These are phyloP conservation scores for Wolfiporia cocos DNA, from an alignment of 1,284 basidiomycete genomes.

Conservation along the genomic window DNA sequence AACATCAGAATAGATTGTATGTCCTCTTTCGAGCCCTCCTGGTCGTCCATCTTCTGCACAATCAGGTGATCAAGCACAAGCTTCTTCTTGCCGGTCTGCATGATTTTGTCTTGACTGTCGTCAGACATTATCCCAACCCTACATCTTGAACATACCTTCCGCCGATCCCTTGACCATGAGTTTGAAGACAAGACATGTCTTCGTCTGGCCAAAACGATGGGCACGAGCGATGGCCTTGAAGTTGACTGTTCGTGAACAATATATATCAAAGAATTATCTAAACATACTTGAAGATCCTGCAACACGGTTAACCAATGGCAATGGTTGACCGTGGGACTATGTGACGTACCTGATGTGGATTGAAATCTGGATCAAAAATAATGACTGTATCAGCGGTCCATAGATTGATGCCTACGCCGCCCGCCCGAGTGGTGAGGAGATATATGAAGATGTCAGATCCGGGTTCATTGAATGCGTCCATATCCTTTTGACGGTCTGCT, in stretches of 20 bases:
- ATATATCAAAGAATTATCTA: conserved; percentile 7
- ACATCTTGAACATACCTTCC: conserved; percentile 52
- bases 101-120: conserved; percentile 65
- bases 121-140: background rate
- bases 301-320: background rate
- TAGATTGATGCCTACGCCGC: conserved; percentile 94
- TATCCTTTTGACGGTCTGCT: conserved; percentile 83
- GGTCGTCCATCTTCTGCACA: conserved; percentile 87
- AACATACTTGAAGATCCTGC: conserved; percentile 63
- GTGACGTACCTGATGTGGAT: conserved; percentile 75
- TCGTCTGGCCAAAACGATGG: conserved; percentile 79
- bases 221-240: conserved; percentile 82
- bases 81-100: conserved; percentile 87
- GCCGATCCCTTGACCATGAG: conserved; percentile 87
- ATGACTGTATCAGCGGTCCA: conserved; percentile 89
- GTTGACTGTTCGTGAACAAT: conserved; percentile 1
- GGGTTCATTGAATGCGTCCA: conserved; percentile 90
- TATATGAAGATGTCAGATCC: conserved; percentile 88
- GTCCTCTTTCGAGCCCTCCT: conserved; percentile 67
- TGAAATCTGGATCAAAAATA: conserved; percentile 91
- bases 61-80: conserved; percentile 88
- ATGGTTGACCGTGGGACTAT: background rate
- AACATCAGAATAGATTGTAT: conserved; percentile 79
- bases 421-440: conserved; percentile 90
- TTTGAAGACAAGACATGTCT: conserved; percentile 86